Percentiles rank a stretch among this genome's conserved stretches.
phyloP scores from a whole-genome alignment of 2,329 filamentous ascomycete species.

The Pyrenophora tritici-repentis region DNA sequence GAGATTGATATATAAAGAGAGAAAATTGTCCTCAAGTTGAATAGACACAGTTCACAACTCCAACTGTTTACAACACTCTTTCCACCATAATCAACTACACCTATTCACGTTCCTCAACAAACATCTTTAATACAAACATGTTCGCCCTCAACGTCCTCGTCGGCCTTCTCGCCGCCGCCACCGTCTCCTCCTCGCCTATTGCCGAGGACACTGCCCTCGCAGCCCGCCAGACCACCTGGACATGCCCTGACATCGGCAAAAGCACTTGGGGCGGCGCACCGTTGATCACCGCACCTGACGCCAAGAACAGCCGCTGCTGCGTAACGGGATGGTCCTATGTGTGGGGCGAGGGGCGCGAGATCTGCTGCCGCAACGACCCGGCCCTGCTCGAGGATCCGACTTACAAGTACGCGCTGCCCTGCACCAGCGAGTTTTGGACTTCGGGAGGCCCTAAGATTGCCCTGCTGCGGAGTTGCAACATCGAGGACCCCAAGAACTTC shows the following conservation, averaged over 20 bases:
- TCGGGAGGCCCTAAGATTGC: background rate
- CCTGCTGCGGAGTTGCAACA: background rate
- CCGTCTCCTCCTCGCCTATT: background rate
- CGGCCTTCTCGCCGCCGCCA: background rate
- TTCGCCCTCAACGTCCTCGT: background rate
- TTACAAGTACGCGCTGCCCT: slow-evolving; percentile 1
- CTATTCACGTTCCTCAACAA: background rate
- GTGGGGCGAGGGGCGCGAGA: background rate
- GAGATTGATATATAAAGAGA: background rate
- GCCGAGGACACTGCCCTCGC: background rate
- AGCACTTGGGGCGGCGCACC: background rate
- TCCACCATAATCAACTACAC: background rate
- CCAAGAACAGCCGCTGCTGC: slow-evolving; percentile 1
- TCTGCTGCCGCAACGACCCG: background rate
- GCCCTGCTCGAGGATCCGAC: background rate
- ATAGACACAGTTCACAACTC: background rate
- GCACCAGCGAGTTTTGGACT: background rate
- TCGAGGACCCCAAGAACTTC: background rate
- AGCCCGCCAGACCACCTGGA: background rate
- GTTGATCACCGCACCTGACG: background rate
- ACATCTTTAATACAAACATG: background rate
- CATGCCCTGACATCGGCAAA: background rate
- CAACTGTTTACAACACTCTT: background rate
- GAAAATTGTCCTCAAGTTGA: background rate
- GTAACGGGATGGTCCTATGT: background rate